These are phyloP conservation scores for Nigrospora sphaerica DNA, from an alignment of 2,329 filamentous ascomycete genomes.

Conservation along the genomic window DNA sequence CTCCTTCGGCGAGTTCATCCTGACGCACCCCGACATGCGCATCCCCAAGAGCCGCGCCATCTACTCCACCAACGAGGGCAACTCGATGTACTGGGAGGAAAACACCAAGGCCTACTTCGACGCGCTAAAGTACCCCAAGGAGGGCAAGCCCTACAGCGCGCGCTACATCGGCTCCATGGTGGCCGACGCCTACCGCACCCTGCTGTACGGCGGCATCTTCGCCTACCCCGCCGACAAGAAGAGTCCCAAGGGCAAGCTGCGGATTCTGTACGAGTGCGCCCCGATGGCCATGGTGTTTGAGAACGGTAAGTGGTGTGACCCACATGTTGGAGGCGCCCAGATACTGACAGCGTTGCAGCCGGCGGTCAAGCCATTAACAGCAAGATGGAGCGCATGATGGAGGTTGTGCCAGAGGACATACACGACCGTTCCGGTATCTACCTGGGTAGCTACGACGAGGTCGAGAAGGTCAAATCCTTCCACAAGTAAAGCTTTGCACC, in stretches of 20 bases:
- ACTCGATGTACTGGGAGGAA: slow-evolving; percentile 93
- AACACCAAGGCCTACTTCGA: slow-evolving; percentile 83
- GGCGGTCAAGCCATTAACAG: slow-evolving; percentile 89
- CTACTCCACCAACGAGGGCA: slow-evolving; percentile 98
- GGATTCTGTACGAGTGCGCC: slow-evolving; percentile 96
- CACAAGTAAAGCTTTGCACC: slow-evolving; percentile 44
- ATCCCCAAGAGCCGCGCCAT: slow-evolving; percentile 76
- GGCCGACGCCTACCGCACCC: slow-evolving; percentile 90
- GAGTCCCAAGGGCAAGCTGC: slow-evolving; percentile 94
- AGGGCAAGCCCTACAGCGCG: slow-evolving; percentile 85
- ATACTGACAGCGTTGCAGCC: slow-evolving; percentile 40
- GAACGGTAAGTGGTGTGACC: slow-evolving; percentile 62
- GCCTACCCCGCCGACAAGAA: slow-evolving; percentile 98
- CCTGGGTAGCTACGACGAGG: slow-evolving; percentile 88
- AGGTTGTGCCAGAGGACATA: slow-evolving; percentile 83
- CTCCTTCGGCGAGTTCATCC: slow-evolving; percentile 95
- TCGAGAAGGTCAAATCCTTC: slow-evolving; percentile 87
- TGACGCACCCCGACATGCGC: slow-evolving; percentile 91
- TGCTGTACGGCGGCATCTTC: slow-evolving; percentile 94
- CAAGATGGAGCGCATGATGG: slow-evolving; percentile 84
- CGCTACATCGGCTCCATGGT: slow-evolving; percentile 98
- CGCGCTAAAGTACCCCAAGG: slow-evolving; percentile 73
- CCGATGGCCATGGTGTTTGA: slow-evolving; percentile 99
- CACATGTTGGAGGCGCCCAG: no score
- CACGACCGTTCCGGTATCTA: slow-evolving; percentile 96